Percentiles rank a stretch among this genome's conserved stretches.
Evolutionary conservation across 2,329 filamentous ascomycete species (phyloP).

Genomic region (Exophiala oligosperma): DNA sequence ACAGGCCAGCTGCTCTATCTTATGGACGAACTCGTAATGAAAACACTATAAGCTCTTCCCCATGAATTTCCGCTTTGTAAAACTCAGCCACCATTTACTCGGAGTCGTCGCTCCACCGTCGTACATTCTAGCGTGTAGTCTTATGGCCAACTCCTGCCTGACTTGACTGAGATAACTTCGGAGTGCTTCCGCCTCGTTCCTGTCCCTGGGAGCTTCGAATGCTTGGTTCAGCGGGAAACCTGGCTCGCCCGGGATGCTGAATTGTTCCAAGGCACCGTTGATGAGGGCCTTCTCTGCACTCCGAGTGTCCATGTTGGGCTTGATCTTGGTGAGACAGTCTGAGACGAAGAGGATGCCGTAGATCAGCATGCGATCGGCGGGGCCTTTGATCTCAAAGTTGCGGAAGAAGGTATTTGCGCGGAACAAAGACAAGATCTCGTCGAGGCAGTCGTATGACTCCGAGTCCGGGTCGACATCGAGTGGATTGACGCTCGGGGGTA

Average conservation of each 20-base stretch:
- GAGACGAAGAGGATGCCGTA: slow-evolving; percentile 96
- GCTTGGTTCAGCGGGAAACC: slow-evolving; percentile 94
- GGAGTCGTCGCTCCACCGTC: slow-evolving; percentile 68
- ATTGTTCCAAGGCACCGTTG: slow-evolving; percentile 91
- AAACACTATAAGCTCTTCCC: slow-evolving; percentile 73
- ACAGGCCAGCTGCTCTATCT: not conserved
- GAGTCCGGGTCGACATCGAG: slow-evolving; percentile 71
- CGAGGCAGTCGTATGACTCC: slow-evolving; percentile 93
- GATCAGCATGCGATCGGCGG: slow-evolving; percentile 88
- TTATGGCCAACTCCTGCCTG: slow-evolving; percentile 81
- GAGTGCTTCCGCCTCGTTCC: slow-evolving; percentile 85
- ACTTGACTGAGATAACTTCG: slow-evolving; percentile 80
- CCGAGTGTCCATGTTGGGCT: slow-evolving; percentile 65
- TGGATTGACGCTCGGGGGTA: slow-evolving; percentile 57
- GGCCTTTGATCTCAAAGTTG: slow-evolving; percentile 98
- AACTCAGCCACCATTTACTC: slow-evolving; percentile 95
- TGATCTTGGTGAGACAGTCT: slow-evolving; percentile 86
- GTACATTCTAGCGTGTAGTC: slow-evolving; percentile 84
- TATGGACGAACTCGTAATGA: too few species aligned
- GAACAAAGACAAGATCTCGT: slow-evolving; percentile 90
- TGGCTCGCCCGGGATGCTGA: slow-evolving; percentile 90
- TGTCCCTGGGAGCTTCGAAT: slow-evolving; percentile 83
- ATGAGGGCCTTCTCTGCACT: slow-evolving; percentile 75
- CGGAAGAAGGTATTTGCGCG: slow-evolving; percentile 98
- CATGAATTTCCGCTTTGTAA: slow-evolving; percentile 99